Base-by-base conservation (phyloP, 2,329 filamentous ascomycete genomes). In the Coniella vitis region DNA sequence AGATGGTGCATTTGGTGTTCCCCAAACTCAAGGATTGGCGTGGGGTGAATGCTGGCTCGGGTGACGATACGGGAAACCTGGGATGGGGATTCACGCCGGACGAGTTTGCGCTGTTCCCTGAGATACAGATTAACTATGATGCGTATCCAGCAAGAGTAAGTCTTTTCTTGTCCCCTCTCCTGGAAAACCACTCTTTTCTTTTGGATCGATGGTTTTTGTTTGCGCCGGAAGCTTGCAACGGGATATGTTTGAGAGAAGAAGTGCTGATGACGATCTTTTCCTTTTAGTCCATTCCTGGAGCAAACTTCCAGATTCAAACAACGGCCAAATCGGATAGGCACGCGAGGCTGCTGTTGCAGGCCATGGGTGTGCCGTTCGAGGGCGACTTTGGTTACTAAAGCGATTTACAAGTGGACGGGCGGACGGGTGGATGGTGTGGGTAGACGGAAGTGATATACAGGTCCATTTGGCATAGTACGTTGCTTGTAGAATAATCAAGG, bases 21-120 rank as follows among this genome's bases (percentile, higher is more conserved):
- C 93, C 93, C 35, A 87, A 84, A 62, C 94, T 98, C 69, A 98
- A 97, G 75, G 93, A 98, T 59, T 98, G 89, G 86, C 81, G 79
- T 48, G 93, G 93, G 17, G 61, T 81, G 48, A 63, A 69, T 14
- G 67, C 65, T 29, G 79, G 72, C 38, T 87, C 87, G 35, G 93
- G 93, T 61, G 93, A 98, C 65, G 83, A 82, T 61, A 84, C 85
- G 54, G 93, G 93, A 34, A 96, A 97, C 66, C 76, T 98, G 57
- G 77, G 76, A 9, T 91, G 90, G 65, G 93, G 93, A 57, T 74
- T 98, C 59, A 76, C 76, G 13, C 75, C 84, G 4, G 83, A 88
- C 51, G 81, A 86, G 57, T 81, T 95, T 60, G 81, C 85, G 44
- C 72, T 87, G 56, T 98, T 97, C 70, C 93, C 93, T 0, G 93